Evolutionary conservation across 352 stramenopile genomes (phyloP).

Genomic region (Bremia lactucae): DNA sequence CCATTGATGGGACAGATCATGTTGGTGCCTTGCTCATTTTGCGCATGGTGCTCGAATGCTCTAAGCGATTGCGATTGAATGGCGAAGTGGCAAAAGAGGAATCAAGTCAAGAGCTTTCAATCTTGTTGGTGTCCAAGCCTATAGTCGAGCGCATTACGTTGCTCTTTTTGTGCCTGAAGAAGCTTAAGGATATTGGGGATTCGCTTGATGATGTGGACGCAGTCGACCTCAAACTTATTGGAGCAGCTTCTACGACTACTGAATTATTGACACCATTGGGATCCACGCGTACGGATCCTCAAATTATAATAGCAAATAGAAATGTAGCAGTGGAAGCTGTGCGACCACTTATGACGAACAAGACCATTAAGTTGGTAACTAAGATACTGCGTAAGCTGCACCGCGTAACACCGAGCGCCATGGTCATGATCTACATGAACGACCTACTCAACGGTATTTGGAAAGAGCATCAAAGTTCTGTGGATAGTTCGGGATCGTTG

Average conservation of each 20-base stretch:
- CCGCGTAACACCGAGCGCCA: slow-evolving; percentile 38
- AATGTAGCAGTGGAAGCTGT: slow-evolving; percentile 33
- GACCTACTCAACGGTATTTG: slow-evolving; percentile 33
- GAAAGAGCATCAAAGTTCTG: slow-evolving; percentile 21
- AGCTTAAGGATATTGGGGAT: slow-evolving; percentile 41
- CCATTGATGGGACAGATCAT: slow-evolving; percentile 50
- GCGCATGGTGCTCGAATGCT: slow-evolving; percentile 67
- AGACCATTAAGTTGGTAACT: slow-evolving; percentile 59
- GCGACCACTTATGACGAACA: slow-evolving; percentile 37
- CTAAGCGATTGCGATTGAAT: slow-evolving; percentile 58
- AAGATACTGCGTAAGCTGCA: slow-evolving; percentile 69
- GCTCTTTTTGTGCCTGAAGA: slow-evolving; percentile 74
- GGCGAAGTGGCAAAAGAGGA: slow-evolving; percentile 8
- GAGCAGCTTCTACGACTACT: slow-evolving; percentile 19
- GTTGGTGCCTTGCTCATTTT: slow-evolving; percentile 58
- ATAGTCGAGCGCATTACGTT: slow-evolving; percentile 47
- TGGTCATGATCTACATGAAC: slow-evolving; percentile 64
- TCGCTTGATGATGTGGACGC: slow-evolving; percentile 4
- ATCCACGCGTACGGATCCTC: slow-evolving; percentile 4
- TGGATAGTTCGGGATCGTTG: slow-evolving; percentile 3
- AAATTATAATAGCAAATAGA: slow-evolving; percentile 6
- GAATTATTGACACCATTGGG: slow-evolving; percentile 31
- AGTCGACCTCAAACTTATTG: slow-evolving; percentile 53
- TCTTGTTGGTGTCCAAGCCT: slow-evolving; percentile 43
- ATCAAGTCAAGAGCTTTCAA: slow-evolving; percentile 5